phyloP scores from a whole-genome alignment of 2,329 filamentous ascomycete genomes.

The Talaromyces sp. region DNA sequence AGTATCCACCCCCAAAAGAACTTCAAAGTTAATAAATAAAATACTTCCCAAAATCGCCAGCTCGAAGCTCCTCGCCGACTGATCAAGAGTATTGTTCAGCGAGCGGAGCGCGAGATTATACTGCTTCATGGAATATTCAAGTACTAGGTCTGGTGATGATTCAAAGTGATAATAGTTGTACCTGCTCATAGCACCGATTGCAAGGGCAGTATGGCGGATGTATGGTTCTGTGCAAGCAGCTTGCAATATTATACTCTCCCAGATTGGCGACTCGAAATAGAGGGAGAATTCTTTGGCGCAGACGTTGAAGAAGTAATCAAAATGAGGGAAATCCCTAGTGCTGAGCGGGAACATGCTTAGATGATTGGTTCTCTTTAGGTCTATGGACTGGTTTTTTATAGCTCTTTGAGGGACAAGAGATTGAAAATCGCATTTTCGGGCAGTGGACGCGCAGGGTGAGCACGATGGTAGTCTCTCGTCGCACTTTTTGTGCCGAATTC shows the following conservation, averaged over 20 bases:
- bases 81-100: background rate
- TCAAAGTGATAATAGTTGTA: background rate
- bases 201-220: slow-evolving; percentile 1
- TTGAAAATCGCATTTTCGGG: slow-evolving; percentile 5
- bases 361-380: background rate
- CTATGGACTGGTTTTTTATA: background rate
- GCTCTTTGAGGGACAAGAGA: background rate
- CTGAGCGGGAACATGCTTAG: background rate
- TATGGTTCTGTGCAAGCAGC: background rate
- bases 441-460: slow-evolving; percentile 3
- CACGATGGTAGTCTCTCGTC: slow-evolving; percentile 7
- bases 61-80: background rate
- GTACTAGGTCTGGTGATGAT: background rate
- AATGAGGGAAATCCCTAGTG: background rate
- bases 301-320: slow-evolving; percentile 2
- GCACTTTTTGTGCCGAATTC: slow-evolving; percentile 10
- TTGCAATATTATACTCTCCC: slow-evolving; percentile 2
- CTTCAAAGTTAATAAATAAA: slow-evolving; percentile 6
- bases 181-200: slow-evolving; percentile 6
- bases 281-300: slow-evolving; percentile 3
- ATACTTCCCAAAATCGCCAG: slow-evolving; percentile 5
- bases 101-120: background rate
- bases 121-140: slow-evolving; percentile 1
- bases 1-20: slow-evolving; percentile 4
- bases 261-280: slow-evolving; percentile 2